Conservation (phyloP, 1,284 basidiomycete species). For the Rhodotorula sp. region DNA sequence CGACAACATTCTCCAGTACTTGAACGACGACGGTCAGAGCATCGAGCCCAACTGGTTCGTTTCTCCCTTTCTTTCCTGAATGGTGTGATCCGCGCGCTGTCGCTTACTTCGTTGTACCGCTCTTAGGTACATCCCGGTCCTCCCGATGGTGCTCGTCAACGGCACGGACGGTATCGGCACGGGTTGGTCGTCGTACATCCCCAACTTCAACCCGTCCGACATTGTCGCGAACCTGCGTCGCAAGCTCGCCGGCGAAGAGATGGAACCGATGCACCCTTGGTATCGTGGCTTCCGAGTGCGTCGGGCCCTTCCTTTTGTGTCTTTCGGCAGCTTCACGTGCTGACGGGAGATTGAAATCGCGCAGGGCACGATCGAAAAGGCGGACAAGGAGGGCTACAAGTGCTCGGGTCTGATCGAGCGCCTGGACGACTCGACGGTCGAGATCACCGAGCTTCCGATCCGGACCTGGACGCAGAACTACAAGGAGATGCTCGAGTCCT, state of each 20-base stretch:
- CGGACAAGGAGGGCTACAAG: slow-evolving; percentile 82
- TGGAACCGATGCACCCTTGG: slow-evolving; percentile 88
- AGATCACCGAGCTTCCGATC: slow-evolving; percentile 94
- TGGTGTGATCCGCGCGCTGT: background rate
- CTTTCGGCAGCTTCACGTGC: background rate
- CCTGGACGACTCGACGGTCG: slow-evolving; percentile 80
- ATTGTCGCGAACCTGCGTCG: slow-evolving; percentile 84
- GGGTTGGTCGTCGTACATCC: slow-evolving; percentile 92
- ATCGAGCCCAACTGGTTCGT: slow-evolving; percentile 84
- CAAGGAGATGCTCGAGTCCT: slow-evolving; percentile 82
- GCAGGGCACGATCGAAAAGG: slow-evolving; percentile 77
- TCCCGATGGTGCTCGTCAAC: slow-evolving; percentile 89
- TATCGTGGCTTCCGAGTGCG: slow-evolving; percentile 79
- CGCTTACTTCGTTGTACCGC: background rate
- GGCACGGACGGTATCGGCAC: slow-evolving; percentile 98
- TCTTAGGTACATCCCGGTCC: slow-evolving; percentile 71
- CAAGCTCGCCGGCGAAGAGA: slow-evolving; percentile 81
- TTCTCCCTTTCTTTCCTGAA: background rate
- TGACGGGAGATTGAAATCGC: background rate
- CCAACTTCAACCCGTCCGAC: slow-evolving; percentile 89
- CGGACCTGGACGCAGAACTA: slow-evolving; percentile 92
- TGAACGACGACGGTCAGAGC: slow-evolving; percentile 79
- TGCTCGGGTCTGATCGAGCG: slow-evolving; percentile 73
- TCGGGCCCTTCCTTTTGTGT: background rate
- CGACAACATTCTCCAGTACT: slow-evolving; percentile 76